A percentile compares a stretch with the other conserved stretches of the same genome.
These are phyloP conservation scores for Cryphonectria japonica DNA, from an alignment of 2,329 filamentous ascomycete species.

Conservation along the genomic window DNA sequence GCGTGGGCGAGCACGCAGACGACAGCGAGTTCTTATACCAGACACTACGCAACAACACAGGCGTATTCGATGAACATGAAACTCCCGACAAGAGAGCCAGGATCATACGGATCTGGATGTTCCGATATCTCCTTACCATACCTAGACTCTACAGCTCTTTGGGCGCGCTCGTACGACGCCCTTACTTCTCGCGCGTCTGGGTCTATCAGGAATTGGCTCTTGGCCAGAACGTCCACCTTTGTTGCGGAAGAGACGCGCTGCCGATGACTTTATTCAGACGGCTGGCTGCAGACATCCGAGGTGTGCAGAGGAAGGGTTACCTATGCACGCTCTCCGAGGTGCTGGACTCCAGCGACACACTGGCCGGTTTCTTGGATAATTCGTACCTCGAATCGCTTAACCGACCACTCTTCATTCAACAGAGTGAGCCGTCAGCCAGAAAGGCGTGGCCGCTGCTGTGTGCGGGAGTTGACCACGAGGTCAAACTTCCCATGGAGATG, in stretches of 20 bases:
- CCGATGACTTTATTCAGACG: neutral
- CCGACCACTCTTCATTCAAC: neutral
- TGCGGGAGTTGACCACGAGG: neutral
- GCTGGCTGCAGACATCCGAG: neutral
- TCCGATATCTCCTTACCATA: neutral
- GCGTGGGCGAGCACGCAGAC: constrained; percentile 16
- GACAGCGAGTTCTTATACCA: constrained; percentile 16
- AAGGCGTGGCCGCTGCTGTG: neutral
- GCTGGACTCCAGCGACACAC: neutral
- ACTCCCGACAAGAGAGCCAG: neutral
- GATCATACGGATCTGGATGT: neutral
- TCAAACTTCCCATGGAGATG: neutral
- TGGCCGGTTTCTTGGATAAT: neutral
- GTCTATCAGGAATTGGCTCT: constrained; percentile 17
- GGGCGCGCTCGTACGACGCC: neutral
- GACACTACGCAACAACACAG: neutral
- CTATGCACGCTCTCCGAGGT: neutral
- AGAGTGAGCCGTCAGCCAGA: neutral
- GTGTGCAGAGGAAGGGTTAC: too few species aligned
- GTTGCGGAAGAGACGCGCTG: neutral
- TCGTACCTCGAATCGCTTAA: neutral
- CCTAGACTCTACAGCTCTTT: neutral
- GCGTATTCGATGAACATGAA: too few species aligned
- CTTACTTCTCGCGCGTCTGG: constrained; percentile 21
- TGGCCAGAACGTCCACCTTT: neutral